Evolutionary conservation across 441 rosid species (phyloP), one percentile per base, ranked within the genome.

Genomic region (Biscutella laevigata): DNA sequence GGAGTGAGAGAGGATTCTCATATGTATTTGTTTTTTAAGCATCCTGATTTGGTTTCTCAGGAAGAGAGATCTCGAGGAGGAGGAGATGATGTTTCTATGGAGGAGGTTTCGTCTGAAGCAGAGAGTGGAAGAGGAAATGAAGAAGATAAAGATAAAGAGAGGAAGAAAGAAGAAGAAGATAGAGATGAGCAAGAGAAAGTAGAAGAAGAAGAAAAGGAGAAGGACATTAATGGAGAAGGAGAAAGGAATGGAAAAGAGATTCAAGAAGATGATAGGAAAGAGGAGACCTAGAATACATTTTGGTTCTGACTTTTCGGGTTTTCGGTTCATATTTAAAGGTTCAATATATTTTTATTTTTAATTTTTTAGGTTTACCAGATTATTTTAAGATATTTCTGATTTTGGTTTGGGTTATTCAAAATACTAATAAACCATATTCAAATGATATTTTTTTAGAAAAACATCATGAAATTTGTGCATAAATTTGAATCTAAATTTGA

Each of bases 1-100:
- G 91, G 83, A 3, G 67, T 84, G 22, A 28, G 25, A 26, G 86
- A 82, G 35, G 79, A 76, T 49, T 76, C 85, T 60, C 84, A 73
- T 32, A 34, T 80, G 26, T 81, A 78, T 52, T 78, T 86, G 48
- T 78, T 83, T 68, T 76, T 83, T 52, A 66, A 25, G 17, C 62
- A 64, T 7, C 44, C 50, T 2, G 79, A 78, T 32, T 76, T 58
- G 54, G 75, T 56, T 12, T 59, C 71, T 7, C 9, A 34, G 22
- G 45, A 41, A 33, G 45, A 35, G 25, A 35, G 47, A 26, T 64
- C 45, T 24, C 36, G 4, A 49, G 45, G 7, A 41, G 63, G 7
- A 34, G 53, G 1, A 20, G 40, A 39, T 15, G 46, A 45, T 45
- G 56, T 5, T 14, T 24, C 39, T 10, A 25, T n/a, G 20, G 69